phyloP scores from a whole-genome alignment of 306 rosid genomes.

The Cucumis cinereus region DNA sequence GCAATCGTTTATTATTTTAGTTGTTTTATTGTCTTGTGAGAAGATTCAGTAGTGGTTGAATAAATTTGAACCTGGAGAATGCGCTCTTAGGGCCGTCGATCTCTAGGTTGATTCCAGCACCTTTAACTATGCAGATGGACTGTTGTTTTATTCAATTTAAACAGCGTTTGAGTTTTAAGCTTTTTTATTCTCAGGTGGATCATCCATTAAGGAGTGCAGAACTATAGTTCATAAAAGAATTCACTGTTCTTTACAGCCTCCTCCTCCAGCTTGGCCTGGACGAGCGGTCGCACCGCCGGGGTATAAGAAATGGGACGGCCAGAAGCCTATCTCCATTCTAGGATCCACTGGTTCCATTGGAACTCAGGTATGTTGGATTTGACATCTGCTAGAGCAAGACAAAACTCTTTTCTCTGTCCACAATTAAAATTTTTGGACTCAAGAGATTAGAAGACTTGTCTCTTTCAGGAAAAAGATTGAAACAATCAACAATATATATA shows the following conservation, averaged over 20 bases:
- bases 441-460: not conserved
- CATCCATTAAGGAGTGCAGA: slow-evolving; percentile 41
- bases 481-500: not conserved
- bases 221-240: slow-evolving; percentile 26
- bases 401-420: not conserved
- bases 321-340: slow-evolving; percentile 77
- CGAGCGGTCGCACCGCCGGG: slow-evolving; percentile 49
- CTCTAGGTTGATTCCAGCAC: not conserved
- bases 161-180: not conserved
- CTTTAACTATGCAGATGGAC: not conserved
- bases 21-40: not conserved
- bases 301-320: slow-evolving; percentile 66
- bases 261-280: slow-evolving; percentile 98
- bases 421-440: not conserved
- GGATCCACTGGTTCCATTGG: slow-evolving; percentile 96
- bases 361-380: slow-evolving; percentile 57
- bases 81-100: not conserved
- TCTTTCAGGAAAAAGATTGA: not conserved
- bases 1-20: not conserved
- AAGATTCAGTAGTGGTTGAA: not conserved
- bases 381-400: not conserved
- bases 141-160: not conserved
- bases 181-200: slow-evolving; percentile 29
- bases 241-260: slow-evolving; percentile 46
- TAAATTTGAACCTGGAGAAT: not conserved